Conservation (phyloP, 768 basidiomycete genomes). For the Tubosaeta sp. region DNA sequence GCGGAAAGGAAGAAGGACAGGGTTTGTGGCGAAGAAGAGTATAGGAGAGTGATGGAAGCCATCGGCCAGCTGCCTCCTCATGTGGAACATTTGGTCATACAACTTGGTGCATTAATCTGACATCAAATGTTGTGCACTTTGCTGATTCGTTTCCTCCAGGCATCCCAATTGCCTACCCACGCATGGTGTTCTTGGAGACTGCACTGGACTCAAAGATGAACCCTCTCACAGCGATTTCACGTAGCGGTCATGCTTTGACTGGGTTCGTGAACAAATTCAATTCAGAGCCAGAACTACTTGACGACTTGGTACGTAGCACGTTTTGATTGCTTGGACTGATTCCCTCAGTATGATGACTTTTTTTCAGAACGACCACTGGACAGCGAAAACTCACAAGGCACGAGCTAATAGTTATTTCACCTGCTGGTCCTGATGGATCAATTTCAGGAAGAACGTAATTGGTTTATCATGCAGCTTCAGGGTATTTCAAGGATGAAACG, state of each 20-base stretch:
- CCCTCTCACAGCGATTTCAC: slow-evolving; percentile 73
- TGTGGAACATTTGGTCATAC: slow-evolving; percentile 81
- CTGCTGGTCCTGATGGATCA: neutral
- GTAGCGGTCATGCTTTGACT: slow-evolving; percentile 61
- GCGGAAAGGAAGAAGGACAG: slow-evolving; percentile 81
- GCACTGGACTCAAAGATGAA: slow-evolving; percentile 80
- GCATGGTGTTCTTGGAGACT: slow-evolving; percentile 83
- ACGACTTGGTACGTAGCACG: slow-evolving; percentile 65
- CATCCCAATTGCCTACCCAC: slow-evolving; percentile 87
- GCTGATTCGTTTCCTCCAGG: slow-evolving; percentile 33
- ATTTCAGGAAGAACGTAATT: slow-evolving; percentile 82
- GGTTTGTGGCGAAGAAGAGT: slow-evolving; percentile 73
- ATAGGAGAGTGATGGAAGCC: slow-evolving; percentile 65
- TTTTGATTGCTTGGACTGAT: slow-evolving; percentile 23
- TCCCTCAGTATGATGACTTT: slow-evolving; percentile 42
- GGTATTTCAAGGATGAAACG: slow-evolving; percentile 57
- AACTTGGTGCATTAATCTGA: slow-evolving; percentile 50
- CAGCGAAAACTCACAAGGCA: slow-evolving; percentile 75
- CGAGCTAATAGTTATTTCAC: neutral
- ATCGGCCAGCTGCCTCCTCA: slow-evolving; percentile 54
- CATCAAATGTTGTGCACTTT: neutral
- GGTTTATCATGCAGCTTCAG: slow-evolving; percentile 79
- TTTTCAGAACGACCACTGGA: slow-evolving; percentile 89
- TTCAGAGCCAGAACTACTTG: slow-evolving; percentile 87
- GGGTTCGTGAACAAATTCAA: slow-evolving; percentile 91